Conservation (phyloP, 2,329 filamentous ascomycete species). For the Daldinia eschscholtzii region DNA sequence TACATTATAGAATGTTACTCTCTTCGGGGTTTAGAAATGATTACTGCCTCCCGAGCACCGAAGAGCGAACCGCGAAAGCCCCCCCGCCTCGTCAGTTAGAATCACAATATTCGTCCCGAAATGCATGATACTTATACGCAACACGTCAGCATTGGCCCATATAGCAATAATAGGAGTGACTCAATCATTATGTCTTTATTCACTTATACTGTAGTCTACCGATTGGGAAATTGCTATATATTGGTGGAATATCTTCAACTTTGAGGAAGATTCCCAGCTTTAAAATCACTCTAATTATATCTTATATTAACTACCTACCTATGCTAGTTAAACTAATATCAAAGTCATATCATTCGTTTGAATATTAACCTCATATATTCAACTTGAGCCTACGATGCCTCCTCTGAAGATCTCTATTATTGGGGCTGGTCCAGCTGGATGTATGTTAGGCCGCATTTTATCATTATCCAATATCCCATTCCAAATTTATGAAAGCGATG, state of each 20-base stretch:
- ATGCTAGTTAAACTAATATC: background rate
- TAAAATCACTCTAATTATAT: background rate
- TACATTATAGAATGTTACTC: background rate
- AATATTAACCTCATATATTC: background rate
- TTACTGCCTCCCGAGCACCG: background rate
- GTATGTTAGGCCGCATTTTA: constrained; percentile 66
- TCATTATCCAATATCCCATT: constrained; percentile 60
- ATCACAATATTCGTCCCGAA: background rate
- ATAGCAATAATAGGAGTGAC: background rate
- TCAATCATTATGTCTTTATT: background rate
- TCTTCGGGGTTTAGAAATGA: background rate
- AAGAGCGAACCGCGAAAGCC: background rate
- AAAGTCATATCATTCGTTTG: background rate
- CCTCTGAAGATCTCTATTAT: constrained; percentile 60
- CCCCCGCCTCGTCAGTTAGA: background rate
- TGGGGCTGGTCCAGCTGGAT: constrained; percentile 63
- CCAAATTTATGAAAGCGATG: constrained; percentile 65
- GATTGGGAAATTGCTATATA: background rate
- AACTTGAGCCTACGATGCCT: constrained; percentile 25
- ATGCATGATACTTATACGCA: background rate
- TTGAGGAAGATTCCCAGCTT: background rate
- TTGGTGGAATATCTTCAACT: background rate
- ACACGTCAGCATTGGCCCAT: background rate
- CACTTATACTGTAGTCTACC: background rate
- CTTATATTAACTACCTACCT: too few relatives aligned